Evolutionary conservation across 1,284 basidiomycete species (phyloP).

Genomic region (Inonotus obliquus): DNA sequence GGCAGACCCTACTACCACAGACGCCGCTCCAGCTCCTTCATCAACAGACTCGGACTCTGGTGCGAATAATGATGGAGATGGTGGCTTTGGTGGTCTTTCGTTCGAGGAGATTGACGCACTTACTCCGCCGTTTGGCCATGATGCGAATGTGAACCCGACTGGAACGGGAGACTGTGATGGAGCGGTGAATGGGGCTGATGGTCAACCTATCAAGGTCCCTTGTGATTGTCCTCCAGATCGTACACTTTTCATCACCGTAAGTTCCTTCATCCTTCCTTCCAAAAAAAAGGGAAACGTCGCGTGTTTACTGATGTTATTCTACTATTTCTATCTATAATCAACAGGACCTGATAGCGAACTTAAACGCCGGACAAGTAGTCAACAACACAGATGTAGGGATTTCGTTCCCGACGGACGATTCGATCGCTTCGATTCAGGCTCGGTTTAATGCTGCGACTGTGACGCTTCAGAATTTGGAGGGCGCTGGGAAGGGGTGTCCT

Average conservation of each 20-base stretch:
- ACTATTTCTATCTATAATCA: background rate
- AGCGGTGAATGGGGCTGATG: slow-evolving; percentile 24
- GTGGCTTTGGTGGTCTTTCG: slow-evolving; percentile 15
- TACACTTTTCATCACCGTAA: slow-evolving; percentile 29
- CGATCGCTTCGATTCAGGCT: slow-evolving; percentile 17
- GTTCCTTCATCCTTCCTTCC: background rate
- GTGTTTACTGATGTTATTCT: background rate
- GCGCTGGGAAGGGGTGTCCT: slow-evolving; percentile 37
- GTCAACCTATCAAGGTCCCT: slow-evolving; percentile 31
- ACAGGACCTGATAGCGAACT: slow-evolving; percentile 22
- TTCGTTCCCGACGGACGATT: slow-evolving; percentile 25
- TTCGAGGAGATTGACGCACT: slow-evolving; percentile 14
- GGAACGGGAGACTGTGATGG: slow-evolving; percentile 28
- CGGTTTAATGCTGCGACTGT: slow-evolving; percentile 24
- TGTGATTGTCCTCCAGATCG: slow-evolving; percentile 32
- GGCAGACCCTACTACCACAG: background rate
- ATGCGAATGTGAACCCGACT: slow-evolving; percentile 21
- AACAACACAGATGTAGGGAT: slow-evolving; percentile 27
- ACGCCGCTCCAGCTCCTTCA: background rate
- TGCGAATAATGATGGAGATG: background rate
- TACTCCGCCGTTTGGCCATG: slow-evolving; percentile 19
- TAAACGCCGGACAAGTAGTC: slow-evolving; percentile 26
- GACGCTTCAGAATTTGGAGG: slow-evolving; percentile 37
- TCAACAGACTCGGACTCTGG: background rate
- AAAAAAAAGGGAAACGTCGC: too few relatives aligned